phyloP scores from a whole-genome alignment of 2,329 filamentous ascomycete genomes.

The Dactylellina drechsleri region DNA sequence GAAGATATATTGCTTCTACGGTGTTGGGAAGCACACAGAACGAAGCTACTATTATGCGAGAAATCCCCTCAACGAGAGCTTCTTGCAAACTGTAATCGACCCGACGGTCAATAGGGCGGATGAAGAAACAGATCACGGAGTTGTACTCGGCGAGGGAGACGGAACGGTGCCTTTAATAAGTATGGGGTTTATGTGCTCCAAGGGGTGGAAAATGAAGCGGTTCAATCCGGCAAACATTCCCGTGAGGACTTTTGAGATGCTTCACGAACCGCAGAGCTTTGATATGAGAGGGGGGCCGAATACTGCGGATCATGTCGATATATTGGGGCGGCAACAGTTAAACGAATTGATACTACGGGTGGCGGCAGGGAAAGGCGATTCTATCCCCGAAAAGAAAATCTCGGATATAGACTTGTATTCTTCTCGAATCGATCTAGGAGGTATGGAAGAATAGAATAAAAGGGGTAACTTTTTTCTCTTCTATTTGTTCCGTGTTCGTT shows the following conservation, averaged over 20 bases:
- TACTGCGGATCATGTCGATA: constrained; percentile 90
- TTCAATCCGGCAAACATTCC: constrained; percentile 88
- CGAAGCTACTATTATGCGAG: constrained; percentile 84
- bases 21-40: constrained; percentile 85
- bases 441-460: constrained; percentile 43
- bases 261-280: constrained; percentile 92
- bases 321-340: constrained; percentile 84
- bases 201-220: constrained; percentile 90
- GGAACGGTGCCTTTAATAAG: constrained; percentile 94
- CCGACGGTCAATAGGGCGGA: constrained; percentile 65
- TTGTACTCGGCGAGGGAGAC: constrained; percentile 95
- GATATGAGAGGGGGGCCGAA: constrained; percentile 75
- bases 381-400: constrained; percentile 53
- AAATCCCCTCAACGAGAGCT: constrained; percentile 43
- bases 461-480: constrained; percentile 4
- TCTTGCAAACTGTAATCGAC: constrained; percentile 65
- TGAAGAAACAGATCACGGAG: constrained; percentile 75
- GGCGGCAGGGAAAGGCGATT: constrained; percentile 74
- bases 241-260: constrained; percentile 92
- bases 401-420: constrained; percentile 51
- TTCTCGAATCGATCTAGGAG: constrained; percentile 48
- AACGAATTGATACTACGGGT: constrained; percentile 91
- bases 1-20: constrained; percentile 98
- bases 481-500: constrained; percentile 8
- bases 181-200: constrained; percentile 95